phyloP scores from a whole-genome alignment of 2,329 filamentous ascomycete genomes.

The Dendrostoma leiphaemia region DNA sequence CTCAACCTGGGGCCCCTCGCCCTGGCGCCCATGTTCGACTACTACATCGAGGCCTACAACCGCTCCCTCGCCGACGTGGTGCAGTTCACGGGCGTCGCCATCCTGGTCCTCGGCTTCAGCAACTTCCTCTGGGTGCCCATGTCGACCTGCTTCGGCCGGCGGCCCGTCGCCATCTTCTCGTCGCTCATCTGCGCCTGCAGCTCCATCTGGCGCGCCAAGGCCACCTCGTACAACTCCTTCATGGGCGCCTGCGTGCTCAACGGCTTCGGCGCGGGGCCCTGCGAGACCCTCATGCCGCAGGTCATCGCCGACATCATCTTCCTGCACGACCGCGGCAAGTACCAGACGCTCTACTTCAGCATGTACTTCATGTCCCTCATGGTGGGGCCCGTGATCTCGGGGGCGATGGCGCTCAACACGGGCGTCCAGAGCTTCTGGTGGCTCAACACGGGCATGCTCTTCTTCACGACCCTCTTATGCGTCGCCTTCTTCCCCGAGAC shows the following conservation, averaged over 20 bases:
- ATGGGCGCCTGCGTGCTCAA: conserved; percentile 64
- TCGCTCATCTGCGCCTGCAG: conserved; percentile 40
- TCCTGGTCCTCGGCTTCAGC: conserved; percentile 46
- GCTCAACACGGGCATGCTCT: conserved; percentile 58
- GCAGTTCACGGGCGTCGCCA: conserved; percentile 46
- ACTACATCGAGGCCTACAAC: conserved; percentile 55
- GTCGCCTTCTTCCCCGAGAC: conserved; percentile 64
- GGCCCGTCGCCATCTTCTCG: conserved; percentile 44
- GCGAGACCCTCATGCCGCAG: conserved; percentile 60
- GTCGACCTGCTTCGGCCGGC: conserved; percentile 44
- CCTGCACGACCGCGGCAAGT: conserved; percentile 62
- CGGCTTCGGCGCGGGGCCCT: conserved; percentile 60
- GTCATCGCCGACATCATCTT: conserved; percentile 66
- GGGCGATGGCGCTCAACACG: conserved; percentile 56
- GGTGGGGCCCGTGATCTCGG: conserved; percentile 40
- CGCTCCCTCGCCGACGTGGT: conserved; percentile 49
- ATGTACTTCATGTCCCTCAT: conserved; percentile 62
- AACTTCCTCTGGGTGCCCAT: conserved; percentile 54
- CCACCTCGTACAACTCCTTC: conserved; percentile 57
- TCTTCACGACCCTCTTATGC: conserved; percentile 46
- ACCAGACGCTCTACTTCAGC: conserved; percentile 51
- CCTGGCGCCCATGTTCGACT: conserved; percentile 54
- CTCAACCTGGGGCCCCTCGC: conserved; percentile 41
- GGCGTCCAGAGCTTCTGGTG: conserved; percentile 66
- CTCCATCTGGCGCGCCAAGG: conserved; percentile 53